These are phyloP conservation scores for Talaromyces marneffei DNA, from an alignment of 2,329 filamentous ascomycete genomes.

Conservation along the genomic window DNA sequence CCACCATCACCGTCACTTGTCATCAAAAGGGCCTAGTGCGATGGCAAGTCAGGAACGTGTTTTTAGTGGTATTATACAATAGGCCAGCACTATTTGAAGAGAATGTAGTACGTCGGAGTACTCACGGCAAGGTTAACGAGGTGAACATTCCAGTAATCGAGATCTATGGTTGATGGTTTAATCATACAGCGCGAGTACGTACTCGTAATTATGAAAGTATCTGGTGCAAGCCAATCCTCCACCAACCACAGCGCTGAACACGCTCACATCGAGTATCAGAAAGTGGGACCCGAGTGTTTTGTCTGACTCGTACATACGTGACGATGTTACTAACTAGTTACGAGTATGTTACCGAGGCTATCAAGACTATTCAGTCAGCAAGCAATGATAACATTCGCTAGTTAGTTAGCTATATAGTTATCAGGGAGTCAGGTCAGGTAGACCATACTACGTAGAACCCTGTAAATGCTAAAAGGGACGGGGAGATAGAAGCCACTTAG, in stretches of 20 bases:
- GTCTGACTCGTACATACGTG: conserved; percentile 1
- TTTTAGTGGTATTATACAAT: background rate
- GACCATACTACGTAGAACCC: no score
- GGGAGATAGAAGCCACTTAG: background rate
- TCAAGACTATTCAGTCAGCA: background rate
- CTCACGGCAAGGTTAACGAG: background rate
- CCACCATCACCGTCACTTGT: background rate
- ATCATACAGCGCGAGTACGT: background rate
- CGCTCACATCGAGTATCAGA: background rate
- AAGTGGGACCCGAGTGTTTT: background rate
- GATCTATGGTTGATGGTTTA: background rate
- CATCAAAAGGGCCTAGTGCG: conserved; percentile 10
- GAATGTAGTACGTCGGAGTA: background rate
- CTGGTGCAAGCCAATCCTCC: background rate
- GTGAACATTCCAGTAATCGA: background rate
- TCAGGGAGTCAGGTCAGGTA: background rate
- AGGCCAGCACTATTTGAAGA: background rate
- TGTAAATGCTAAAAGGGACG: background rate
- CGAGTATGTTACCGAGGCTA: background rate
- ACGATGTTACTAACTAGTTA: no score
- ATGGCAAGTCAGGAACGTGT: conserved; percentile 18
- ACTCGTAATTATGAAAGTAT: background rate
- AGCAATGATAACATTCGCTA: background rate
- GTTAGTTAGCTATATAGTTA: no score
- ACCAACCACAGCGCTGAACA: background rate